A percentile compares a stretch with the other conserved stretches of the same genome.
Conservation (phyloP, 2,329 filamentous ascomycete genomes). For the Aaosphaeria pasadenensis region DNA sequence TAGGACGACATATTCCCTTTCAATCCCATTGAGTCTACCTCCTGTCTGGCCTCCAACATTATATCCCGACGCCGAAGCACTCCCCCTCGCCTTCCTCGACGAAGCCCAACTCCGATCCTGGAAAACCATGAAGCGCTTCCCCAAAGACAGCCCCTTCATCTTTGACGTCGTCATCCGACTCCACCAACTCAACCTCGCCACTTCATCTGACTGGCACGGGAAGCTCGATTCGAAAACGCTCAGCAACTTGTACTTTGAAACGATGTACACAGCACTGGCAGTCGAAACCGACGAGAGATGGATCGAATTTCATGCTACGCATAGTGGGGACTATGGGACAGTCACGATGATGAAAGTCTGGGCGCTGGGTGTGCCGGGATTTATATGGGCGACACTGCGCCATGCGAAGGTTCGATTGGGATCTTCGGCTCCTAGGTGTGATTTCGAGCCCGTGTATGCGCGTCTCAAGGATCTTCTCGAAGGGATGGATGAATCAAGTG, state of each 20-base stretch:
- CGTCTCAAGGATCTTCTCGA: constrained; percentile 9
- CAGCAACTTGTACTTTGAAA: constrained; percentile 19
- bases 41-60: constrained; percentile 10
- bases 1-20: constrained; percentile 11
- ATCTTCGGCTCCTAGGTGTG: not conserved
- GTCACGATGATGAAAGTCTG: constrained; percentile 14
- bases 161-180: constrained; percentile 15
- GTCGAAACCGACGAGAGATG: constrained; percentile 14
- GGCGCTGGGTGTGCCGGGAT: constrained; percentile 12
- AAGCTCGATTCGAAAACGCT: constrained; percentile 10
- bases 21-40: constrained; percentile 4
- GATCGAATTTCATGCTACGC: constrained; percentile 2
- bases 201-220: constrained; percentile 11
- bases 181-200: constrained; percentile 15
- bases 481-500: constrained; percentile 6
- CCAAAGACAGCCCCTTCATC: constrained; percentile 17
- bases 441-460: constrained; percentile 6
- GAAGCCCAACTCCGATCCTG: constrained; percentile 18
- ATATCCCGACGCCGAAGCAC: constrained; percentile 3
- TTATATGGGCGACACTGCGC: constrained; percentile 11
- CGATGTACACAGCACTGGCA: constrained; percentile 5
- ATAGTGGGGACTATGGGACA: constrained; percentile 8
- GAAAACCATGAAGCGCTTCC: constrained; percentile 19
- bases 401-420: constrained; percentile 8
- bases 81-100: constrained; percentile 16